Percentiles rank a stretch among this genome's conserved stretches.
Conservation (phyloP, 2,329 filamentous ascomycete species). For the Neofusicoccum sp. region DNA sequence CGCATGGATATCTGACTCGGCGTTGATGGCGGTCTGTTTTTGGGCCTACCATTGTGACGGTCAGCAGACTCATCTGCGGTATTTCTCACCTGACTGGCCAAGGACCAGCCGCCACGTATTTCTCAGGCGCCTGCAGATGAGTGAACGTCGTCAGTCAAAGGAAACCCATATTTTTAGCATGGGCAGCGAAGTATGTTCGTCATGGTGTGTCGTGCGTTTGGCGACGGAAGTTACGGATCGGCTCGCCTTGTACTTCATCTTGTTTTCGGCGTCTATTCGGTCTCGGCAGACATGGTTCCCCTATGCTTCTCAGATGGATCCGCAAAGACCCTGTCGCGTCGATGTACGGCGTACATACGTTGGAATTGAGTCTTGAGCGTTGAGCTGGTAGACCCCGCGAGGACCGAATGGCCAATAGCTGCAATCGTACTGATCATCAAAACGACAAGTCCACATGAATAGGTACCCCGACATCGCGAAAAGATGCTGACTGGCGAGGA, state of each 20-base stretch:
- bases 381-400: background rate
- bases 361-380: background rate
- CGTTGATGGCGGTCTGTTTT: background rate
- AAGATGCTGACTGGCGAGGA: too few relatives aligned
- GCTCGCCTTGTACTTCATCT: background rate
- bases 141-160: background rate
- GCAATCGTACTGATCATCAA: background rate
- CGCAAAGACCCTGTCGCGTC: background rate
- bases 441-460: background rate
- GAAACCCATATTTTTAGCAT: background rate
- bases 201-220: background rate
- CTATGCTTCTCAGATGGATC: background rate
- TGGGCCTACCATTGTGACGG: background rate
- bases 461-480: too few relatives aligned
- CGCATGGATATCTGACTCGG: constrained; percentile 7
- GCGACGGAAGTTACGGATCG: background rate
- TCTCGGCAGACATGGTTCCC: background rate
- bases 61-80: constrained; percentile 2
- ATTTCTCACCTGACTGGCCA: background rate
- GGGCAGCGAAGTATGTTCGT: background rate
- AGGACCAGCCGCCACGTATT: background rate
- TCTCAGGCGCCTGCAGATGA: background rate
- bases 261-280: background rate
- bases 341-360: background rate
- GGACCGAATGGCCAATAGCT: background rate